Evolutionary conservation across 2,329 filamentous ascomycete genomes (phyloP).

Genomic region (Monosporascus sp.): DNA sequence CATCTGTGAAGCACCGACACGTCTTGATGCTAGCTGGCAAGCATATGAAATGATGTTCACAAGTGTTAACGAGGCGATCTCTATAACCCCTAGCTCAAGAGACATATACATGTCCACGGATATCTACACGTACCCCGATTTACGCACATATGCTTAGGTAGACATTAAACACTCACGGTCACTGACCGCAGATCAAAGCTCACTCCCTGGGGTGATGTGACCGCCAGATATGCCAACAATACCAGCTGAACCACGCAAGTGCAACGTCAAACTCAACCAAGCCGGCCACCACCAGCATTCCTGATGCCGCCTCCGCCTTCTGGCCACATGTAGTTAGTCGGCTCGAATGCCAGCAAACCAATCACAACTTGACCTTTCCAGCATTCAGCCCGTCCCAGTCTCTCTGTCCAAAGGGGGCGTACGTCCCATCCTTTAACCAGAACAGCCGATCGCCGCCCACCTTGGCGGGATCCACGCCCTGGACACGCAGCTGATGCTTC

Average conservation of each 20-base stretch:
- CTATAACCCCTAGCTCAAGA: too few species aligned
- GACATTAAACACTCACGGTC: too few species aligned
- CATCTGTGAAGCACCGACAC: too few species aligned
- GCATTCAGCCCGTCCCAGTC: slow-evolving; percentile 66
- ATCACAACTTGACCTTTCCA: slow-evolving; percentile 65
- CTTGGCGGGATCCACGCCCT: slow-evolving; percentile 66
- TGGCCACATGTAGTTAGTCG: neutral
- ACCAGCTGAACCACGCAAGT: neutral
- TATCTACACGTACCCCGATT: too few species aligned
- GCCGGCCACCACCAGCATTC: neutral
- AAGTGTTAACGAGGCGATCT: too few species aligned
- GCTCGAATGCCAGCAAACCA: neutral
- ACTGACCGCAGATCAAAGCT: neutral
- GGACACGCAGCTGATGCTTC: slow-evolving; percentile 65
- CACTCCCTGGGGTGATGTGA: neutral
- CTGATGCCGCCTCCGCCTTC: neutral
- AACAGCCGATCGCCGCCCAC: slow-evolving; percentile 45
- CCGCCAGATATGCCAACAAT: neutral
- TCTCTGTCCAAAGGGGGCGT: slow-evolving; percentile 58
- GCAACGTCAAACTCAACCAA: neutral
- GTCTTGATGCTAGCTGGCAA: too few species aligned
- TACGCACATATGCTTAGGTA: too few species aligned
- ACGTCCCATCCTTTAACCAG: slow-evolving; percentile 63
- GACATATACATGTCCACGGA: too few species aligned
- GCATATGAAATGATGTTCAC: too few species aligned